Conservation (phyloP, 2,329 filamentous ascomycete species). For the Pseudonectria buxi region DNA sequence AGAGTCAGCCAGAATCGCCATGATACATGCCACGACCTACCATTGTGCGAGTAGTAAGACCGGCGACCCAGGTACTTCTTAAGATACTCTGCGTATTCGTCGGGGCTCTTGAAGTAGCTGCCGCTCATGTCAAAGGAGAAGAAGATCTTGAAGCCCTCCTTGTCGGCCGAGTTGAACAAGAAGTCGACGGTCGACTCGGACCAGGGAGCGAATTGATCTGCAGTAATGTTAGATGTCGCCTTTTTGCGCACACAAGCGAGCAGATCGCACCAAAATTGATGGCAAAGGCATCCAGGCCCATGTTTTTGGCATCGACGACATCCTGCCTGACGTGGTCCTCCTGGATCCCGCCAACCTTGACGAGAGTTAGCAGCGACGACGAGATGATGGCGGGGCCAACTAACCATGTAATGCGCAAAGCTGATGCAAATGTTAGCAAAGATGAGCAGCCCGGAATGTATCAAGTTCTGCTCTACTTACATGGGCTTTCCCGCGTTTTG, state of each 20-base stretch:
- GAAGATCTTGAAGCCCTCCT: slow-evolving; percentile 6
- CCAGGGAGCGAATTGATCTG: slow-evolving; percentile 5
- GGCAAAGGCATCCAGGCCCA: slow-evolving; percentile 6
- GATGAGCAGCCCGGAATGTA: too few species aligned
- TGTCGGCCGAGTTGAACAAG: slow-evolving; percentile 4
- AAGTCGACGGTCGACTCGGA: slow-evolving; percentile 3
- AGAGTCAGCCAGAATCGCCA: background rate
- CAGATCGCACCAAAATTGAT: slow-evolving; percentile 4
- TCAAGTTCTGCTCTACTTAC: too few species aligned
- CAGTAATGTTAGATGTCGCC: background rate
- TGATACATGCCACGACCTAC: background rate
- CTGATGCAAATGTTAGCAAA: too few species aligned
- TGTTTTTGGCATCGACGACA: slow-evolving; percentile 3
- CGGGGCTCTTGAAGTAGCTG: slow-evolving; percentile 3
- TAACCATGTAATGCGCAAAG: too few species aligned
- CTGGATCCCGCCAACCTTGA: slow-evolving; percentile 2
- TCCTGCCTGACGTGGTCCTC: slow-evolving; percentile 1
- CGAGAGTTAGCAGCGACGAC: too few species aligned
- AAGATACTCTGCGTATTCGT: slow-evolving; percentile 3
- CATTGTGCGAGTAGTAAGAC: slow-evolving; percentile 5
- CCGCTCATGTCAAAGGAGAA: slow-evolving; percentile 7
- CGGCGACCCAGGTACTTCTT: slow-evolving; percentile 1
- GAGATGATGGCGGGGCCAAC: too few species aligned
- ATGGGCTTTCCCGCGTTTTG: too few species aligned
- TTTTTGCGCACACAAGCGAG: background rate